phyloP scores from a whole-genome alignment of 2,329 filamentous ascomycete species.

The Penicillium sp. region DNA sequence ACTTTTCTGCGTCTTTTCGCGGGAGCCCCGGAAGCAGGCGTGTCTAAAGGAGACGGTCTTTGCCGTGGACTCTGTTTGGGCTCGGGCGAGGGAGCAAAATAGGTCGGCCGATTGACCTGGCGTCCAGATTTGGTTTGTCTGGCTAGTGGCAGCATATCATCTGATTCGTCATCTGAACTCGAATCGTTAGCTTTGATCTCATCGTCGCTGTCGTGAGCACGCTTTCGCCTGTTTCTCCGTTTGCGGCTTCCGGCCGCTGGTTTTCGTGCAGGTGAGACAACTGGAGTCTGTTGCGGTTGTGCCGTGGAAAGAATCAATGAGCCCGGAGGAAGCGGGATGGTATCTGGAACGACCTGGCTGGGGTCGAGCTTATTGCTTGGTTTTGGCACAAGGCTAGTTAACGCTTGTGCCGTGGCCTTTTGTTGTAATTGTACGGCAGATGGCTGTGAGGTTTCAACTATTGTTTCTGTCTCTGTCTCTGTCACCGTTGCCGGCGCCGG shows the following conservation, averaged over 20 bases:
- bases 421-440: neutral
- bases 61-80: conserved; percentile 18
- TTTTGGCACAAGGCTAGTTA: neutral
- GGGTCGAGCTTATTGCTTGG: neutral
- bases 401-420: neutral
- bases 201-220: conserved; percentile 27
- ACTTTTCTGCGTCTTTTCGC: conserved; percentile 57
- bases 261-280: conserved; percentile 4
- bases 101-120: conserved; percentile 62
- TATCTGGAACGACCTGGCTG: neutral
- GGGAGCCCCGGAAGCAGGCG: conserved; percentile 16
- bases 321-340: neutral
- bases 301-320: neutral
- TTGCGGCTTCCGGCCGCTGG: conserved; percentile 10
- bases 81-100: conserved; percentile 52
- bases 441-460: neutral
- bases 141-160: conserved; percentile 46
- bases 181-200: conserved; percentile 30
- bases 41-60: conserved; percentile 13
- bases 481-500: neutral
- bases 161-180: conserved; percentile 38
- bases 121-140: conserved; percentile 74
- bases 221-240: conserved; percentile 22
- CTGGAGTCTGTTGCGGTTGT: neutral
- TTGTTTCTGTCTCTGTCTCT: neutral